Evolutionary conservation across 2,329 filamentous ascomycete species (phyloP).

Genomic region (Colletotrichum lini): DNA sequence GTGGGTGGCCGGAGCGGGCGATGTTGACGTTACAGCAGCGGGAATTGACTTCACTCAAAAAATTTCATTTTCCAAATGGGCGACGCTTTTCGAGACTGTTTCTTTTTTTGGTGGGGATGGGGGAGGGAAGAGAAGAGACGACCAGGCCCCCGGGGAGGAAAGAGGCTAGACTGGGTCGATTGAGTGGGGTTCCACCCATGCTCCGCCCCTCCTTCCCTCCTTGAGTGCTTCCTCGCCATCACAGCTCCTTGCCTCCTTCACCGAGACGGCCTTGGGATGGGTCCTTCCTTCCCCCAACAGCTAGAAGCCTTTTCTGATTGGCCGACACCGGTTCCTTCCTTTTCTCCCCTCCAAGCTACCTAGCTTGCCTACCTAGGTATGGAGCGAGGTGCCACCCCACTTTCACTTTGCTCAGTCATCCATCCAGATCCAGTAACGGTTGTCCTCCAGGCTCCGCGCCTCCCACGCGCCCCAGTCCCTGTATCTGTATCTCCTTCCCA

Average conservation of each 20-base stretch:
- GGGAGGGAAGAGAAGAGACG: not conserved
- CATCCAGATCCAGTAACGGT: constrained; percentile 1
- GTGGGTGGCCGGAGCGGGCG: constrained; percentile 11
- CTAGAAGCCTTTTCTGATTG: constrained; percentile 1
- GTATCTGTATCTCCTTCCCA: not conserved
- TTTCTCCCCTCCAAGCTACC: too few relatives aligned
- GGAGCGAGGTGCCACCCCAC: not conserved
- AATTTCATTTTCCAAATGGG: not conserved
- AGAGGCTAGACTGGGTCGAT: constrained; percentile 23
- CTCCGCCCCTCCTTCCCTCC: not conserved
- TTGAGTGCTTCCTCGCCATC: not conserved
- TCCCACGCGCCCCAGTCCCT: constrained; percentile 3
- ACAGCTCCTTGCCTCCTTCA: not conserved
- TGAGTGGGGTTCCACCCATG: not conserved
- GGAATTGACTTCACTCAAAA: constrained; percentile 7
- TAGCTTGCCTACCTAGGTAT: too few relatives aligned
- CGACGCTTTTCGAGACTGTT: not conserved
- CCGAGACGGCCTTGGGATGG: not conserved
- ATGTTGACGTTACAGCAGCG: constrained; percentile 26
- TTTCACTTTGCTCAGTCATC: not conserved
- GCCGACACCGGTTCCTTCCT: constrained; percentile 1
- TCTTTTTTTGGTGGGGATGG: constrained; percentile 4
- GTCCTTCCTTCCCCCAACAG: not conserved
- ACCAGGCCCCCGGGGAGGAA: not conserved
- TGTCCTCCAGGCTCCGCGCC: constrained; percentile 1